A percentile compares a stretch with the other conserved stretches of the same genome.
Evolutionary conservation across 2,329 filamentous ascomycete genomes (phyloP).

Genomic region (Scorias spongiosa): DNA sequence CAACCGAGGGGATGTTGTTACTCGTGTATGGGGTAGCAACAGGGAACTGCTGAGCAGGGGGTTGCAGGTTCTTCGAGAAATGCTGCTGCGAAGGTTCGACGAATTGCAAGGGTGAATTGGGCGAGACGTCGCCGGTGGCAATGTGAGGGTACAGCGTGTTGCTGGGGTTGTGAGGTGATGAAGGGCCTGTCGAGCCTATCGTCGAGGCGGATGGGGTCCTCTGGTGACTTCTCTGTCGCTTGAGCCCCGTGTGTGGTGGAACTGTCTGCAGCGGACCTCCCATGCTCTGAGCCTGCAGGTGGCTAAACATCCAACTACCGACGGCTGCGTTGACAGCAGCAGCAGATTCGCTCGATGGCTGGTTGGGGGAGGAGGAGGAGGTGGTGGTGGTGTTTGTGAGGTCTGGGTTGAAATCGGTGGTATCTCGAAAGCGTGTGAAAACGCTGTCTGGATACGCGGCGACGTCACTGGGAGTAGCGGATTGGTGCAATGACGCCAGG

Average conservation of each 20-base stretch:
- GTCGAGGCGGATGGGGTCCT: slow-evolving; percentile 24
- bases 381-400: not conserved
- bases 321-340: too few species aligned
- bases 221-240: slow-evolving; percentile 15
- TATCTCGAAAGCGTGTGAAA: not conserved
- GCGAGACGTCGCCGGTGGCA: slow-evolving; percentile 29
- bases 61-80: slow-evolving; percentile 39
- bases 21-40: slow-evolving; percentile 34
- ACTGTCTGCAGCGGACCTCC: slow-evolving; percentile 7
- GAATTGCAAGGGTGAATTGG: slow-evolving; percentile 23
- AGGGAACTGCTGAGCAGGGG: slow-evolving; percentile 37
- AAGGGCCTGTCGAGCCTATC: slow-evolving; percentile 28
- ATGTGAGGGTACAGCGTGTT: slow-evolving; percentile 24
- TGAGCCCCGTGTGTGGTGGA: slow-evolving; percentile 6
- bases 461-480: not conserved
- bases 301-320: not conserved
- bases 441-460: not conserved
- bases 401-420: not conserved
- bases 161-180: slow-evolving; percentile 27
- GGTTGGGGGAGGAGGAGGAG: too few species aligned
- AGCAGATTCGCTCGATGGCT: too few species aligned
- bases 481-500: not conserved
- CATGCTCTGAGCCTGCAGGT: slow-evolving; percentile 9
- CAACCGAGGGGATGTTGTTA: slow-evolving; percentile 15
- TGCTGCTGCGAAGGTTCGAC: slow-evolving; percentile 20